Evolutionary conservation across 1,284 basidiomycete species (phyloP).

Genomic region (Kwoniella shivajii): DNA sequence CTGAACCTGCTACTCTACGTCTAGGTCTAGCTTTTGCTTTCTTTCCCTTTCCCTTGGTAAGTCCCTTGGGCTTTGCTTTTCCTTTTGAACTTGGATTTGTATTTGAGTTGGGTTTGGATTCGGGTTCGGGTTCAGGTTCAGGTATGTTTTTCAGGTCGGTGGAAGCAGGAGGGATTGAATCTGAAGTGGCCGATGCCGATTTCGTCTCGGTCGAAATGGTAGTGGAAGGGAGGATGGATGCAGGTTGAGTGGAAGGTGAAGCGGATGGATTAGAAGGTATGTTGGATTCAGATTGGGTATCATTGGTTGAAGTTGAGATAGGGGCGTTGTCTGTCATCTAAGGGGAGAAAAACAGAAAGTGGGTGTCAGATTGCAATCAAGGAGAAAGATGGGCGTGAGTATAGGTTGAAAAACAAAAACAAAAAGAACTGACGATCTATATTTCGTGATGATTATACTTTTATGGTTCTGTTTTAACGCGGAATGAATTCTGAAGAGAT

Average conservation of each 20-base stretch:
- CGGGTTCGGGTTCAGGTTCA: neutral
- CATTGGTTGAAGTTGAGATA: neutral
- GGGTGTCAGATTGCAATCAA: neutral
- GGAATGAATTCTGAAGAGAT: too few species aligned
- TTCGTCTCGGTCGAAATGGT: neutral
- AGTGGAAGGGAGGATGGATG: neutral
- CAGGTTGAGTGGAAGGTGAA: conserved; percentile 11
- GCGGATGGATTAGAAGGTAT: conserved; percentile 3
- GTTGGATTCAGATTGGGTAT: conserved; percentile 4
- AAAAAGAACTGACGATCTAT: too few species aligned
- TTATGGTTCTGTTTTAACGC: too few species aligned
- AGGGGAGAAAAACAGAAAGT: neutral
- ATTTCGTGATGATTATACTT: too few species aligned
- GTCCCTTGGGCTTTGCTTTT: neutral
- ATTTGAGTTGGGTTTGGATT: neutral
- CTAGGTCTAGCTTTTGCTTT: conserved; percentile 16
- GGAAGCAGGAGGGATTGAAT: conserved; percentile 1
- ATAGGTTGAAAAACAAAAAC: too few species aligned
- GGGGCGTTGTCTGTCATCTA: conserved; percentile 17
- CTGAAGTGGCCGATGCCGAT: too few species aligned
- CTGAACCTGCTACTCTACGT: conserved; percentile 13
- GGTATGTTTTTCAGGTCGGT: neutral
- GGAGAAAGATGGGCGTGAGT: neutral
- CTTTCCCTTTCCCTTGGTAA: neutral
- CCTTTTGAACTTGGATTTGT: neutral